phyloP scores from a whole-genome alignment of 768 basidiomycete species.

The Kondoa malvinella region DNA sequence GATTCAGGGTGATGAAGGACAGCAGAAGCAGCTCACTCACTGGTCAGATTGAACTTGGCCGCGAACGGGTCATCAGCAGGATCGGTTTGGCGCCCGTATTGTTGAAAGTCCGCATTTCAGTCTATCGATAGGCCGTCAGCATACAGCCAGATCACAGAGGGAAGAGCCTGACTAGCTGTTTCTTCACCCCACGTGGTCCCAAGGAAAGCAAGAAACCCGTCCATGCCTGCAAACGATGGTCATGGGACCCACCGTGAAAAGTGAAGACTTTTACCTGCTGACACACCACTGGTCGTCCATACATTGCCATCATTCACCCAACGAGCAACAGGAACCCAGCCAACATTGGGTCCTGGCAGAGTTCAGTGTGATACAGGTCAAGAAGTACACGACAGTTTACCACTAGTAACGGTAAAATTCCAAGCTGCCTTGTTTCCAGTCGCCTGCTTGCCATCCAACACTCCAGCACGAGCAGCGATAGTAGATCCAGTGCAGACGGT shows the following conservation, averaged over 20 bases:
- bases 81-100: slow-evolving; percentile 15
- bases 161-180: slow-evolving; percentile 7
- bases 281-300: slow-evolving; percentile 18
- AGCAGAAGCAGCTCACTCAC: background rate
- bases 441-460: slow-evolving; percentile 18
- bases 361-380: background rate
- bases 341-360: slow-evolving; percentile 7
- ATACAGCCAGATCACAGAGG: no score
- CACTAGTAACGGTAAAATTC: slow-evolving; percentile 11
- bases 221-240: slow-evolving; percentile 15
- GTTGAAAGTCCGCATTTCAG: no score
- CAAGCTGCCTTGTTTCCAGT: slow-evolving; percentile 17
- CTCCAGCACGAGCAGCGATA: slow-evolving; percentile 17
- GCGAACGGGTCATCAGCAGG: slow-evolving; percentile 18
- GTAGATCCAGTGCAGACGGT: slow-evolving; percentile 22
- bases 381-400: background rate
- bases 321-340: slow-evolving; percentile 16
- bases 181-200: slow-evolving; percentile 12
- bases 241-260: background rate
- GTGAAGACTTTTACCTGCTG: background rate
- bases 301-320: slow-evolving; percentile 21
- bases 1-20: background rate
- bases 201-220: slow-evolving; percentile 15
- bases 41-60: background rate
- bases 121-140: no score